phyloP scores from a whole-genome alignment of 1,284 basidiomycete genomes.

The Ustilago loliicola region DNA sequence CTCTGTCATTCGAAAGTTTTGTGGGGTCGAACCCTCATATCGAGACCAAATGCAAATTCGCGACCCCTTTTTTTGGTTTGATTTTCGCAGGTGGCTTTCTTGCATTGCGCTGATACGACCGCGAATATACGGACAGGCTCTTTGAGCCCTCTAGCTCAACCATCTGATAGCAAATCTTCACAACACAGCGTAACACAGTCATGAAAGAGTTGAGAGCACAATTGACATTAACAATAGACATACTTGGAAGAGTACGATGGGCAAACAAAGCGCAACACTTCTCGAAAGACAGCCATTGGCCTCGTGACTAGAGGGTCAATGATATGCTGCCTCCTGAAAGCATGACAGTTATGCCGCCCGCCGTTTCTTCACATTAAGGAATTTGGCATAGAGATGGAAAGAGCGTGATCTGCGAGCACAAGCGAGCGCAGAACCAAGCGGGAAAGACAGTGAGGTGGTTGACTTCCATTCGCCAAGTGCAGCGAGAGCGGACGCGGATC shows the following conservation, averaged over 20 bases:
- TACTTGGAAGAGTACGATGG: slow-evolving; percentile 10
- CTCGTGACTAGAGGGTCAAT: slow-evolving; percentile 44
- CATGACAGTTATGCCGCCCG: neutral
- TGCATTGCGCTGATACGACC: neutral
- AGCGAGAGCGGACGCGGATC: slow-evolving; percentile 1
- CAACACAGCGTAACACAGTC: neutral
- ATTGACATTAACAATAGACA: slow-evolving; percentile 16
- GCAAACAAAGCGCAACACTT: neutral
- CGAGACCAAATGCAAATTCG: neutral
- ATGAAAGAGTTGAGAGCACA: neutral
- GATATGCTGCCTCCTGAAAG: neutral
- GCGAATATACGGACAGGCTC: neutral
- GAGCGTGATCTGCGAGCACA: slow-evolving; percentile 23
- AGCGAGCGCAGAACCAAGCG: slow-evolving; percentile 2
- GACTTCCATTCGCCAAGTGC: slow-evolving; percentile 33
- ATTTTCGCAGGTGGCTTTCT: slow-evolving; percentile 1
- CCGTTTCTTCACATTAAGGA: neutral
- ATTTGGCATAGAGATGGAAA: slow-evolving; percentile 6
- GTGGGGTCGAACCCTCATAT: too few species aligned
- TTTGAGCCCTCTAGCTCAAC: neutral
- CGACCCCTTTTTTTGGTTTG: neutral
- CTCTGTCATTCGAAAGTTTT: neutral
- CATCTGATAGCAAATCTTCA: neutral
- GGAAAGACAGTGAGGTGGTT: neutral
- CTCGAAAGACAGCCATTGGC: slow-evolving; percentile 17